phyloP scores from a whole-genome alignment of 495 filamentous ascomycete species.

The Hypoxylon fuscum region DNA sequence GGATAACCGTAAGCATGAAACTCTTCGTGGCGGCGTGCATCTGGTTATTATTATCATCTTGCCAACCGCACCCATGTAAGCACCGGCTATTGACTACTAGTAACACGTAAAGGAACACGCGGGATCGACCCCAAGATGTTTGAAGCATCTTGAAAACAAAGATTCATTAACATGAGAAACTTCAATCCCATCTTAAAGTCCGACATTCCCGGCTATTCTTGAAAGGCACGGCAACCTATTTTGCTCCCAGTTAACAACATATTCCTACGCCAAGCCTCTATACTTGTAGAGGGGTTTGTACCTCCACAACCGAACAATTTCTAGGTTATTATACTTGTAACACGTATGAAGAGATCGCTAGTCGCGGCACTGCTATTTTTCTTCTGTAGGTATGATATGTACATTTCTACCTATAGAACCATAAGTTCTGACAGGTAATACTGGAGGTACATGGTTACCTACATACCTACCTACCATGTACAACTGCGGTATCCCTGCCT shows the following conservation, averaged over 20 bases:
- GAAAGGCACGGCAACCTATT: conserved; percentile 31
- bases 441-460: conserved; percentile 14
- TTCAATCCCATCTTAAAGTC: conserved; percentile 19
- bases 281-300: conserved; percentile 4
- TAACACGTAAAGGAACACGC: conserved; percentile 17
- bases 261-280: conserved; percentile 14
- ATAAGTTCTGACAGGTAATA: background rate
- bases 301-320: background rate
- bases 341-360: conserved; percentile 6
- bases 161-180: conserved; percentile 21
- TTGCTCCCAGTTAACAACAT: background rate
- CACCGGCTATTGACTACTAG: conserved; percentile 7
- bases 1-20: conserved; percentile 18
- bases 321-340: conserved; percentile 6
- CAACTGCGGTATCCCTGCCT: background rate
- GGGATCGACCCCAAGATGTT: conserved; percentile 30
- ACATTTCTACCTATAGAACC: no score
- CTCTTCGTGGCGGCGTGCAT: background rate
- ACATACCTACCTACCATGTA: background rate
- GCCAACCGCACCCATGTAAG: conserved; percentile 23
- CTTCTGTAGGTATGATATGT: background rate
- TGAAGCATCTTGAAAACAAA: conserved; percentile 13
- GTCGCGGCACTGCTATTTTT: conserved; percentile 10
- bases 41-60: conserved; percentile 3
- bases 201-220: conserved; percentile 28